phyloP scores from a whole-genome alignment of 2,329 filamentous ascomycete genomes.

The Cyphellophora europaea region DNA sequence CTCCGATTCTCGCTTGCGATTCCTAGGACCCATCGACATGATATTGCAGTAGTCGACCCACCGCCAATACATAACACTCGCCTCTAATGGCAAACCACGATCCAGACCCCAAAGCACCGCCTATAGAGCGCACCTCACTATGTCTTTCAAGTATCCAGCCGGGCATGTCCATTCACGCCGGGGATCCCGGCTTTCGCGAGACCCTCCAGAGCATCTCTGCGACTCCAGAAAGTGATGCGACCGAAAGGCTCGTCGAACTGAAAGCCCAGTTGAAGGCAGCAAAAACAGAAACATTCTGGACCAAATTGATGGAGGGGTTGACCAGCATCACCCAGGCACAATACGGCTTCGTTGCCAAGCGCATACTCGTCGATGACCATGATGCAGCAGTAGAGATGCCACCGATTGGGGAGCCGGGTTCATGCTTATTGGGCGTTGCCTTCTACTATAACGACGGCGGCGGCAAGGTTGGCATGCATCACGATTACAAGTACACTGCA shows the following conservation, averaged over 20 bases:
- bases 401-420: constrained; percentile 50
- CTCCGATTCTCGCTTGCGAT: no score
- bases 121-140: constrained; percentile 30
- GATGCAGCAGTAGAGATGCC: constrained; percentile 51
- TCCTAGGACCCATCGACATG: no score
- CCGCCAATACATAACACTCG: no score
- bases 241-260: constrained; percentile 50
- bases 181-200: constrained; percentile 33
- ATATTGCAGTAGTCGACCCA: no score
- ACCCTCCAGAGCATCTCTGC: constrained; percentile 28
- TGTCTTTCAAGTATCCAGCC: constrained; percentile 31
- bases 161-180: constrained; percentile 34
- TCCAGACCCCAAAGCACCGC: no score
- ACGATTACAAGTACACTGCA: constrained; percentile 55
- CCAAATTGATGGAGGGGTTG: constrained; percentile 53
- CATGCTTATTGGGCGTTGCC: constrained; percentile 55
- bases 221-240: constrained; percentile 48
- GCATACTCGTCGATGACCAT: constrained; percentile 51
- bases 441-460: constrained; percentile 57
- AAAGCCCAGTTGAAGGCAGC: constrained; percentile 47
- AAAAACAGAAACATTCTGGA: constrained; percentile 55
- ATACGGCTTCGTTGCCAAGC: constrained; percentile 59
- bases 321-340: constrained; percentile 55
- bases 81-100: no score
- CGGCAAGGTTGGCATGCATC: constrained; percentile 42